Percentiles rank a stretch among this genome's conserved stretches.
Conservation (phyloP, 371 early-diverging fungal genomes). For the Apophysomyces ossiformis region DNA sequence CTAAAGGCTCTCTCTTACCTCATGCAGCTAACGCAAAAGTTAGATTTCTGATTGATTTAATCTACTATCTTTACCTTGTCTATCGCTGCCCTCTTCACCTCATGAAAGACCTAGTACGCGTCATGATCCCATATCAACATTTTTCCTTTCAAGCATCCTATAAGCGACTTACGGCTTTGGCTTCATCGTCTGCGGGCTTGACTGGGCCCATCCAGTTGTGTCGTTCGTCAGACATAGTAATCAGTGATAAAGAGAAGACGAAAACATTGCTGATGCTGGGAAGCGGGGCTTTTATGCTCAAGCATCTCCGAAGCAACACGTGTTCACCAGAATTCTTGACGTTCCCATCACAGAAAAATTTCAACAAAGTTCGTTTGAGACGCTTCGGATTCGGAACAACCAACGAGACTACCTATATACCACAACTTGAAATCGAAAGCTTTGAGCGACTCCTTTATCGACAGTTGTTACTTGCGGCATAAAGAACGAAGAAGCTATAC, state of each 20-base stretch:
- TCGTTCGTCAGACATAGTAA: slow-evolving; percentile 52
- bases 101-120: slow-evolving; percentile 38
- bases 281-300: slow-evolving; percentile 1
- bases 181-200: slow-evolving; percentile 46
- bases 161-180: slow-evolving; percentile 37
- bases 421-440: no score
- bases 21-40: slow-evolving; percentile 27
- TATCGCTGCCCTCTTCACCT: slow-evolving; percentile 45
- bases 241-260: not conserved
- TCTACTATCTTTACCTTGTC: slow-evolving; percentile 22
- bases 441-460: no score
- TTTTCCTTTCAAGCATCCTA: no score
- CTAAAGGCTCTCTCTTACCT: slow-evolving; percentile 17
- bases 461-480: no score
- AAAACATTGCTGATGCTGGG: not conserved
- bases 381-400: no score
- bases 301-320: no score
- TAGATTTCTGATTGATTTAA: not conserved
- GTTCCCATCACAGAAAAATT: no score
- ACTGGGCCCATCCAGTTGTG: slow-evolving; percentile 56
- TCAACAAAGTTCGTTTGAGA: no score
- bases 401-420: no score
- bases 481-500: no score
- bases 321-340: no score
- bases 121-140: no score